Percentiles rank a stretch among this genome's conserved stretches.
Evolutionary conservation across 371 early-diverging fungal genomes (phyloP).

Genomic region (Blakeslea trispora): DNA sequence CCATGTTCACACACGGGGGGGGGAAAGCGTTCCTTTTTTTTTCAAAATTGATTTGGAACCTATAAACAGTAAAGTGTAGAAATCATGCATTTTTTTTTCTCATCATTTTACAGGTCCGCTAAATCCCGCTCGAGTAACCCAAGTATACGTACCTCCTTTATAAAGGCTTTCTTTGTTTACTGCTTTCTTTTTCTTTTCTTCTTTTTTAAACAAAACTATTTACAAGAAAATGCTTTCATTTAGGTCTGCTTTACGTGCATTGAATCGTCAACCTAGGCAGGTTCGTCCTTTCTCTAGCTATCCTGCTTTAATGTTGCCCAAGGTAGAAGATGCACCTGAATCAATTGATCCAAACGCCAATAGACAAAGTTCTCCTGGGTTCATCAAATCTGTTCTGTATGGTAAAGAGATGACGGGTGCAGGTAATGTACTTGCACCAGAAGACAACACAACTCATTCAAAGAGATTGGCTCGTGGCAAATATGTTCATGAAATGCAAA

Average conservation of each 20-base stretch:
- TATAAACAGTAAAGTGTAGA: no score
- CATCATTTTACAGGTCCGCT: no score
- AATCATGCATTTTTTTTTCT: no score
- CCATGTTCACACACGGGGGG: no score
- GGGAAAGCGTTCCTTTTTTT: no score
- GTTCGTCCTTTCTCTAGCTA: constrained; percentile 6
- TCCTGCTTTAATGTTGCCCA: not conserved
- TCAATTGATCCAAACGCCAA: not conserved
- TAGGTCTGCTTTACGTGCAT: not conserved
- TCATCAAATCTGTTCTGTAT: constrained; percentile 66
- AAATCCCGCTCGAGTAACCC: no score
- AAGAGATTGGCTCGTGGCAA: constrained; percentile 85
- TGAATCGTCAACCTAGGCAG: not conserved
- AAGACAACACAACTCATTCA: constrained; percentile 64
- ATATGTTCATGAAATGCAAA: constrained; percentile 85
- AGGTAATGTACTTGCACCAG: constrained; percentile 29
- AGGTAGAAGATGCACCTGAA: constrained; percentile 12
- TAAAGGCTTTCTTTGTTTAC: no score
- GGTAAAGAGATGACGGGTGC: constrained; percentile 57
- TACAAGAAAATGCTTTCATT: no score
- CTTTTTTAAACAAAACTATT: no score
- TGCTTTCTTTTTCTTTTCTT: no score
- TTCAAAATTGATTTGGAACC: no score
- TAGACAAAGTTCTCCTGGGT: constrained; percentile 24
- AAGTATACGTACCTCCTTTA: no score